A percentile compares a stretch with the other conserved stretches of the same genome.
Conservation (phyloP, 768 basidiomycete species). For the Dendrothele bispora region DNA sequence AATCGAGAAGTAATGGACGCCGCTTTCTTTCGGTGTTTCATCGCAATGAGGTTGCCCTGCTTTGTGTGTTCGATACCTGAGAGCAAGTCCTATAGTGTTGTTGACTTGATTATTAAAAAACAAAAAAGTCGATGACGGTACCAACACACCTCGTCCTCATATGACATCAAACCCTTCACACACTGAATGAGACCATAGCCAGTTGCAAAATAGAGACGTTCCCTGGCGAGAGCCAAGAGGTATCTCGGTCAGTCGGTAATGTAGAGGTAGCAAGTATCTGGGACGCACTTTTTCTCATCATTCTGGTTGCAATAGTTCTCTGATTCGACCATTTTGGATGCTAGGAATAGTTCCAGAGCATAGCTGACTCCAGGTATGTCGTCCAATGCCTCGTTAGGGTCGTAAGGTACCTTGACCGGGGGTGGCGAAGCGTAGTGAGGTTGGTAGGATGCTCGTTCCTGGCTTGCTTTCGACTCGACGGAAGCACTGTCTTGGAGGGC, state of each 20-base stretch:
- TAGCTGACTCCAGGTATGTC: slow-evolving; percentile 65
- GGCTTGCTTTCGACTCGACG: too few species aligned
- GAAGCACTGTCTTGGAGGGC: too few species aligned
- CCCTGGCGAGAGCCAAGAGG: slow-evolving; percentile 46
- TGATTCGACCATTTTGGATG: slow-evolving; percentile 82
- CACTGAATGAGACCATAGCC: slow-evolving; percentile 88
- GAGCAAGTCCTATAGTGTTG: slow-evolving; percentile 67
- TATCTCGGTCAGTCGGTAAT: too few species aligned
- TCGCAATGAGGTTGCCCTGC: slow-evolving; percentile 72
- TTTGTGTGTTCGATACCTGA: slow-evolving; percentile 75
- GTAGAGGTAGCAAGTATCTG: slow-evolving; percentile 11
- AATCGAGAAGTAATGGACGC: slow-evolving; percentile 66
- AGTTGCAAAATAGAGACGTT: slow-evolving; percentile 82
- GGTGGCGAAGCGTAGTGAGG: slow-evolving; percentile 30
- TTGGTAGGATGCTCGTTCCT: too few species aligned
- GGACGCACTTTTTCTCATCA: slow-evolving; percentile 56
- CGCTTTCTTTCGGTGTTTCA: slow-evolving; percentile 72
- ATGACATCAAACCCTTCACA: slow-evolving; percentile 93
- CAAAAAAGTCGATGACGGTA: background rate
- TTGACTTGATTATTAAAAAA: too few species aligned
- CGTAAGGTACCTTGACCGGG: slow-evolving; percentile 44
- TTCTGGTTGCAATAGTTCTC: slow-evolving; percentile 71
- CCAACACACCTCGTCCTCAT: slow-evolving; percentile 70
- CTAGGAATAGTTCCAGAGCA: slow-evolving; percentile 77
- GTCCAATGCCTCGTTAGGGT: slow-evolving; percentile 46